Percentiles rank a stretch among this genome's conserved stretches.
phyloP scores from a whole-genome alignment of 257 asterid species.

The Jaltomata sinuosa region DNA sequence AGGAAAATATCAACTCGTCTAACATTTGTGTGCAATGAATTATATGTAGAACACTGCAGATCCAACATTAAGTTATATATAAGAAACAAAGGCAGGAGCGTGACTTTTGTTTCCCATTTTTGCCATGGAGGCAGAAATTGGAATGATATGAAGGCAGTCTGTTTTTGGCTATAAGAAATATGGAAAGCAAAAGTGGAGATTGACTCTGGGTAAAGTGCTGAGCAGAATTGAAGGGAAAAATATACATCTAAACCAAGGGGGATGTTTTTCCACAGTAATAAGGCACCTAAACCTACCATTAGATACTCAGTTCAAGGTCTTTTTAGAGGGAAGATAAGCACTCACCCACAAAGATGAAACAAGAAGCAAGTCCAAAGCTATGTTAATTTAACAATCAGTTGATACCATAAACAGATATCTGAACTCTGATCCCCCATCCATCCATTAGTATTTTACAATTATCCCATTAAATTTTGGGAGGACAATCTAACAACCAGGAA shows the following conservation, averaged over 20 bases:
- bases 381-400: neutral
- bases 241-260: neutral
- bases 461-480: neutral
- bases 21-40: neutral
- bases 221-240: neutral
- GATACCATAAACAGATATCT: neutral
- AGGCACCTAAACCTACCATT: neutral
- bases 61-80: neutral
- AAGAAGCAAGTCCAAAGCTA: neutral
- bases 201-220: neutral
- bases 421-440: neutral
- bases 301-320: neutral
- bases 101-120: neutral
- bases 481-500: neutral
- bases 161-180: neutral
- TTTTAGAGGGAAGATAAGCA: neutral
- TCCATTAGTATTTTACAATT: neutral
- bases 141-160: neutral
- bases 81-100: neutral
- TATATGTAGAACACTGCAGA: neutral
- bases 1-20: neutral
- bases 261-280: neutral
- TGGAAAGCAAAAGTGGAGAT: neutral
- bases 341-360: neutral
- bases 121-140: neutral